Conservation (phyloP, 108 stramenopile genomes). For the Nitzschia putrida region DNA sequence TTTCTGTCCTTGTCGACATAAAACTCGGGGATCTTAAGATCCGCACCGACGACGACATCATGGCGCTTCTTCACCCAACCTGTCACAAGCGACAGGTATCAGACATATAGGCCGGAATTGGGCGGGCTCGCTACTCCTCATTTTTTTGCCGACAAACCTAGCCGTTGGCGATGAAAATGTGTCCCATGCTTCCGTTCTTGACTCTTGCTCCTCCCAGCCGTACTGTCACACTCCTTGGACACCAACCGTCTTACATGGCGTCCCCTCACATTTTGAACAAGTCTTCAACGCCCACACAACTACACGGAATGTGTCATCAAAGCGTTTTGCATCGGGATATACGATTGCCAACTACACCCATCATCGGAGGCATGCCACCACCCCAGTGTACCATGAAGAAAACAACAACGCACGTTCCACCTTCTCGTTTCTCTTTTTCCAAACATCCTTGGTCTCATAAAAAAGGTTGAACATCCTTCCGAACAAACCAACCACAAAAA, state of each 20-base stretch:
- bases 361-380: too few species aligned
- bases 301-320: constrained; percentile 1
- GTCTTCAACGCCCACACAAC: constrained; percentile 8
- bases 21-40: not conserved
- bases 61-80: not conserved
- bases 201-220: constrained; percentile 2
- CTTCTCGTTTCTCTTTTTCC: too few species aligned
- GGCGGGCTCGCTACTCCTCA: too few species aligned
- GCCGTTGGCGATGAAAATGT: not conserved
- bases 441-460: too few species aligned
- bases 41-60: not conserved
- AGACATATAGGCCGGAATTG: too few species aligned
- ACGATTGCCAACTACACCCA: too few species aligned
- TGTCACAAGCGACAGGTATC: not conserved
- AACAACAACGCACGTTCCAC: too few species aligned
- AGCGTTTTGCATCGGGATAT: not conserved
- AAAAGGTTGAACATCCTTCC: too few species aligned
- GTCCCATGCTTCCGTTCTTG: constrained; percentile 4
- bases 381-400: too few species aligned
- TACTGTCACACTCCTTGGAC: constrained; percentile 9
- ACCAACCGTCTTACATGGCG: constrained; percentile 2
- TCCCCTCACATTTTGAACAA: constrained; percentile 16
- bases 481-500: too few species aligned
- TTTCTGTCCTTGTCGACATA: constrained; percentile 1
- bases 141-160: not conserved